Evolutionary conservation across 1,139 yeast species (phyloP).

Genomic region (Candida sojae): DNA sequence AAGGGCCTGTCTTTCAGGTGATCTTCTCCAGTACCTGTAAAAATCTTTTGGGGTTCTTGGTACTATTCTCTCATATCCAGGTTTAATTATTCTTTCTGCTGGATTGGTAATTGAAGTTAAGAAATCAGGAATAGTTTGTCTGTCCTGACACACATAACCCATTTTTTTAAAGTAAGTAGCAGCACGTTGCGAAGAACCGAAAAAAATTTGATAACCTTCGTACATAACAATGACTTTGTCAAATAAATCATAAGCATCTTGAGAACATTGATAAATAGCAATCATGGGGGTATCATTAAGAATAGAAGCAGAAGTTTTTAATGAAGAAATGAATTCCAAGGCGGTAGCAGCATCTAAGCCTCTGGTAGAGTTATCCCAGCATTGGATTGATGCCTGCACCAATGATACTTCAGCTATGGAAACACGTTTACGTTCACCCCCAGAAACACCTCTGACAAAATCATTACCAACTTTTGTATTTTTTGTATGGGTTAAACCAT

Average conservation of each 20-base stretch:
- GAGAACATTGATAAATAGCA: slow-evolving; percentile 64
- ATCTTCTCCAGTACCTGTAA: slow-evolving; percentile 24
- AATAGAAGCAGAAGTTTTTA: slow-evolving; percentile 63
- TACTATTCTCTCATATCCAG: slow-evolving; percentile 44
- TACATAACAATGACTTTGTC: slow-evolving; percentile 75
- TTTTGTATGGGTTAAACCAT: slow-evolving; percentile 23
- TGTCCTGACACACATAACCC: slow-evolving; percentile 63
- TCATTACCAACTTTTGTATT: slow-evolving; percentile 29
- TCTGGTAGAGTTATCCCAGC: slow-evolving; percentile 67
- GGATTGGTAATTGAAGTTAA: slow-evolving; percentile 76
- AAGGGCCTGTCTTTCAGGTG: slow-evolving; percentile 20
- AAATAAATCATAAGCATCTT: slow-evolving; percentile 51
- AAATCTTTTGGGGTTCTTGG: slow-evolving; percentile 27
- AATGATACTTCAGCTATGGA: slow-evolving; percentile 46
- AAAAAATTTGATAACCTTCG: slow-evolving; percentile 36
- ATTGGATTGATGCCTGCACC: slow-evolving; percentile 42
- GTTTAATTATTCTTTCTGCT: slow-evolving; percentile 52
- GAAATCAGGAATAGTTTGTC: slow-evolving; percentile 62
- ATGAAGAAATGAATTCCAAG: slow-evolving; percentile 68
- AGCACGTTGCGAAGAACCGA: slow-evolving; percentile 57
- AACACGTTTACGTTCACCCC: slow-evolving; percentile 49
- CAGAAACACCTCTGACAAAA: slow-evolving; percentile 40
- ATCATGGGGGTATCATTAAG: slow-evolving; percentile 64
- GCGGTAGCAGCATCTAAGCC: slow-evolving; percentile 65
- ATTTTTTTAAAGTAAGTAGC: slow-evolving; percentile 43